A percentile compares a stretch with the other conserved stretches of the same genome.
These are phyloP conservation scores for Cytospora piceicola DNA, from an alignment of 2,329 filamentous ascomycete species.

Conservation along the genomic window DNA sequence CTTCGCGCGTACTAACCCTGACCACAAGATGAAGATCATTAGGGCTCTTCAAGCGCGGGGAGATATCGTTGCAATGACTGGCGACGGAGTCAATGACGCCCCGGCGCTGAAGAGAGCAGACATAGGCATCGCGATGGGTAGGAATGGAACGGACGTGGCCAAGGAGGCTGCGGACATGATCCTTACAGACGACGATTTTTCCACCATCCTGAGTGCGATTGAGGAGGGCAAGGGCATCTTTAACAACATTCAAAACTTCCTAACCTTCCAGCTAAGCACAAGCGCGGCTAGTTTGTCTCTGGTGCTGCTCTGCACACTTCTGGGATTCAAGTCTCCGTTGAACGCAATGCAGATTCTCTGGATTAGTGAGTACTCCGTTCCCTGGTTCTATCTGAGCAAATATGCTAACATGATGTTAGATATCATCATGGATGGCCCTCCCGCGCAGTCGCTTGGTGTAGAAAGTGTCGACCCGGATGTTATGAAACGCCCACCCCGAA, in stretches of 20 bases:
- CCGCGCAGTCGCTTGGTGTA: constrained; percentile 94
- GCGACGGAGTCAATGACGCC: constrained; percentile 96
- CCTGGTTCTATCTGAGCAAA: background rate
- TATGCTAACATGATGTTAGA: constrained; percentile 56
- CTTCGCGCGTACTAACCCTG: constrained; percentile 93
- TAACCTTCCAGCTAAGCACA: constrained; percentile 97
- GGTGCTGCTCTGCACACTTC: constrained; percentile 87
- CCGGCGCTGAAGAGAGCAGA: constrained; percentile 96
- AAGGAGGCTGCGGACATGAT: constrained; percentile 98
- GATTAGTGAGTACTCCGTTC: constrained; percentile 74
- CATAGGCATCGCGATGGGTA: constrained; percentile 97
- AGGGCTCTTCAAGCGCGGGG: constrained; percentile 86
- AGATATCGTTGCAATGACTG: constrained; percentile 98
- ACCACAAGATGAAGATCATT: constrained; percentile 98
- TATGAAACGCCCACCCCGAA: constrained; percentile 87
- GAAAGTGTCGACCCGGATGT: constrained; percentile 93
- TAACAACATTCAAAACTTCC: constrained; percentile 99
- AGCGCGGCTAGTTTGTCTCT: constrained; percentile 91
- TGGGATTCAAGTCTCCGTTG: constrained; percentile 92
- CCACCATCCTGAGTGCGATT: constrained; percentile 90
- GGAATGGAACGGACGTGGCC: constrained; percentile 92
- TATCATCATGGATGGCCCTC: constrained; percentile 99
- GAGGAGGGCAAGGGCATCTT: constrained; percentile 99
- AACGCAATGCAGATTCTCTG: constrained; percentile 99
- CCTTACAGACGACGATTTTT: constrained; percentile 85